Evolutionary conservation across 306 rosid genomes (phyloP), one percentile per base, ranked within the genome.

Genomic region (Astragalus glycyphyllos): DNA sequence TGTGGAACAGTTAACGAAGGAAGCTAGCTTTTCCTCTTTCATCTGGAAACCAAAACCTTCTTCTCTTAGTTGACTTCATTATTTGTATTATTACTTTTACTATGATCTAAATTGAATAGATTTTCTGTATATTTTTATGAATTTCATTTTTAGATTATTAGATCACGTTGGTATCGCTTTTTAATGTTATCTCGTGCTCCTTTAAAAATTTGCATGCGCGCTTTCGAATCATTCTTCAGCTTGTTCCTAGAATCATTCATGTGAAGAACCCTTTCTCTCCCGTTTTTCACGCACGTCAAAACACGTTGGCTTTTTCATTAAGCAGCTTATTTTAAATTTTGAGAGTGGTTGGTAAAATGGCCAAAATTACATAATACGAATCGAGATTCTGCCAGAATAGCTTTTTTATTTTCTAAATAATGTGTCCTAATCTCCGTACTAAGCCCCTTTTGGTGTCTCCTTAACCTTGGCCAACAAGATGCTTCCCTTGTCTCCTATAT

Each of bases 221-320:
- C 12, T 60, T 69, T 35, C 8, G 35, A 67, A 63, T 76, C 15
- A 59, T 68, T 79, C 64, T 49, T 16, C 35, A 11, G 20, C 31
- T 65, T 58, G 57, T 69, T 82, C 75, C 16, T 10, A 6, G 71
- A 50, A 68, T 79, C 49, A 10, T 65, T 23, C 34, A 13, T 8
- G 55, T n/a, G n/a, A n/a, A n/a, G n/a, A 48, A 38, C 15, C 62
- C 26, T 54, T 71, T 13, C 54, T 57, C 56, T 55, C 38, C 40
- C 6, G 9, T 70, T 58, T 70, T 58, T 51, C 45, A 73, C 61
- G 77, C 45, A 73, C 57, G 77, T 79, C 58, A 62, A 51, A 50
- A 64, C 46, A 38, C 6, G 20, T 40, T 58, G 14, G 31, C 2
- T 37, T 68, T 69, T 13, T 4, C 55, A 16, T 20, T 11, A 2